Percentiles rank a stretch among this genome's conserved stretches.
These are phyloP conservation scores for Cryptococcus wingfieldii DNA, from an alignment of 1,284 basidiomycete species.

Conservation along the genomic window DNA sequence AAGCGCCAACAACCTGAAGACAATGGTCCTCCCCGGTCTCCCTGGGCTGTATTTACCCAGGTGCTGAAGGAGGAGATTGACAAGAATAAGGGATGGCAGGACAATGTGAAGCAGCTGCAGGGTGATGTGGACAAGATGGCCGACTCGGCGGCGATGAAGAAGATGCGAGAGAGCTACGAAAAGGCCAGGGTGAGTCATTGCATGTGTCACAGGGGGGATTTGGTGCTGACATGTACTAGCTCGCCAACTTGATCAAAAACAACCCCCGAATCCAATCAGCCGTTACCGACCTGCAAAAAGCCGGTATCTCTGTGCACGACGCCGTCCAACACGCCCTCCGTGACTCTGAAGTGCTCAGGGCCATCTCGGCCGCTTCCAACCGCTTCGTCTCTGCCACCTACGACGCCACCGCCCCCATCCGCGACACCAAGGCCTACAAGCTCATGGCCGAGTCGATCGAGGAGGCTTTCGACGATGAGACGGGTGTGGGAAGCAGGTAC, in stretches of 20 bases:
- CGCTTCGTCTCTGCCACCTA: conserved; percentile 70
- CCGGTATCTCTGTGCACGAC: conserved; percentile 87
- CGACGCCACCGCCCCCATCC: conserved; percentile 83
- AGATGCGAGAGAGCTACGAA: conserved; percentile 84
- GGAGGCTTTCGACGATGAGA: conserved; percentile 88
- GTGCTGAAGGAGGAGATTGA: conserved; percentile 85
- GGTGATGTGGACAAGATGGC: conserved; percentile 96
- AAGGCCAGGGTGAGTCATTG: conserved; percentile 71
- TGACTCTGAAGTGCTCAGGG: conserved; percentile 78
- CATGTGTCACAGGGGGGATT: not conserved
- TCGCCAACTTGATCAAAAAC: conserved; percentile 91
- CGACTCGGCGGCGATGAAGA: conserved; percentile 95
- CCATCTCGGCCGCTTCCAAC: conserved; percentile 71
- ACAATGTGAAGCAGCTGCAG: conserved; percentile 93
- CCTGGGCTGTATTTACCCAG: conserved; percentile 93
- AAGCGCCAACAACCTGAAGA: conserved; percentile 12
- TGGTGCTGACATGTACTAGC: conserved; percentile 50
- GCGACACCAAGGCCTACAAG: conserved; percentile 94
- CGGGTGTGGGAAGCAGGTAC: conserved; percentile 61
- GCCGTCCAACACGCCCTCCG: conserved; percentile 89
- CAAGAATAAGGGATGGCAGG: conserved; percentile 91
- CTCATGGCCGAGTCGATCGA: conserved; percentile 79
- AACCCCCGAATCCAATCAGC: conserved; percentile 88
- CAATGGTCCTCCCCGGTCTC: conserved; percentile 66
- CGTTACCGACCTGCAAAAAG: conserved; percentile 81